Percentiles rank a stretch among this genome's conserved stretches.
phyloP scores from a whole-genome alignment of 257 asterid species.

The Vinca minor region DNA sequence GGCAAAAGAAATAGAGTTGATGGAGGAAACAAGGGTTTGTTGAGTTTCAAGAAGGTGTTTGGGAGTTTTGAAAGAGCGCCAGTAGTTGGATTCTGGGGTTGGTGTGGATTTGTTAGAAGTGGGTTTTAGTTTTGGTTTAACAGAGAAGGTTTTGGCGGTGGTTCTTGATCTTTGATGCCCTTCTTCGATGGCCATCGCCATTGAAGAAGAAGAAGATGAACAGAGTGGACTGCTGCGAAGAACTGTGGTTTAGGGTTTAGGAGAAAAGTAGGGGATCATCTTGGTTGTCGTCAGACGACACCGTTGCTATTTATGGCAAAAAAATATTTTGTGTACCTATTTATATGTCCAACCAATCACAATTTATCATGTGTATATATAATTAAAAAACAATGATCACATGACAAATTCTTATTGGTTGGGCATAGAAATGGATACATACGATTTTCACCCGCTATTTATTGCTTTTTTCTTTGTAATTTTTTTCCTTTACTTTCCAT shows the following conservation, averaged over 20 bases:
- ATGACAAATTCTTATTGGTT: too few species aligned
- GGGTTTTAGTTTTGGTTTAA: conserved; percentile 57
- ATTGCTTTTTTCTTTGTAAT: too few species aligned
- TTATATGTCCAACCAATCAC: too few species aligned
- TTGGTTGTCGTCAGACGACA: too few species aligned
- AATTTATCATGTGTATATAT: too few species aligned
- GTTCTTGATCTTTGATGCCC: conserved; percentile 7
- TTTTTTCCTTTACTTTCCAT: too few species aligned
- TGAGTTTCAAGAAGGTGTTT: conserved; percentile 46
- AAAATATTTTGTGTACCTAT: too few species aligned
- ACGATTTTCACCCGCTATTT: too few species aligned
- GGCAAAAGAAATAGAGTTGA: conserved; percentile 53
- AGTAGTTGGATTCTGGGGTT: conserved; percentile 71
- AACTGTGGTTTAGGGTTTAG: conserved; percentile 1
- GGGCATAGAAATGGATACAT: too few species aligned
- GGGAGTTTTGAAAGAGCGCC: conserved; percentile 76
- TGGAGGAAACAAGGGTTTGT: conserved; percentile 41
- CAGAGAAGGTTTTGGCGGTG: conserved; percentile 32
- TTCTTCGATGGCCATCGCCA: conserved; percentile 46
- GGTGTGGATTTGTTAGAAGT: conserved; percentile 42
- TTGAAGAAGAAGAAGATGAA: background rate
- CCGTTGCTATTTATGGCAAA: too few species aligned
- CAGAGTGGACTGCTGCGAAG: background rate
- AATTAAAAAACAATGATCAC: too few species aligned
- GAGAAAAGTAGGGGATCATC: background rate